Evolutionary conservation across 139 green algal genomes (phyloP), one percentile per base, ranked within the genome.

Genomic region (Coelastrella sp.): DNA sequence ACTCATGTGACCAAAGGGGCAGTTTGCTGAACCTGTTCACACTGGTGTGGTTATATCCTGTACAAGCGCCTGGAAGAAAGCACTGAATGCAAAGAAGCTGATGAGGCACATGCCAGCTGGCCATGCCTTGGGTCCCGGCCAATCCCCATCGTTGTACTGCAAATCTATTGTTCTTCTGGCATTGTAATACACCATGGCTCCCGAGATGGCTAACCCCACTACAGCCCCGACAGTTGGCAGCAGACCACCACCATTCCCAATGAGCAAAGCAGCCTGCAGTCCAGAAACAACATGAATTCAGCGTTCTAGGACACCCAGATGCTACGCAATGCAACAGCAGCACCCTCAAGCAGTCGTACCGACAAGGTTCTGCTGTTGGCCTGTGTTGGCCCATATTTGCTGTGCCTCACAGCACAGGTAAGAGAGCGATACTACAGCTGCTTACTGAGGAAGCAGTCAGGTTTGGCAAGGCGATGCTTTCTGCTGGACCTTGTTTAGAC

Each of bases 11-110:
- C n/a, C n/a, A n/a, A n/a, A n/a, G n/a, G n/a, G n/a, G n/a, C n/a
- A n/a, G n/a, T n/a, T n/a, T n/a, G n/a, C 8, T 11, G 11, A 53
- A 21, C 8, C 45, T 53, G 45, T 8, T 53, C 21, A 64, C 3
- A 84, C 62, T 19, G 40, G 38, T 2, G 78, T 84, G 15, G n/a
- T 73, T 15, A 84, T 25, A 23, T 84, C 78, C 32, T 37, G n/a
- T 3, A 84, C 40, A 37, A 80, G 48, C 2, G 82, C 91, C 72
- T 94, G 91, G 30, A 89, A 82, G 72, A 88, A 93, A 15, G 81
- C 86, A 32, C 43, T 73, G 4, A 94, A 62, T 2, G 67, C 68
- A 59, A 95, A 94, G 83, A 95, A 95, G 40, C 68, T 80, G 60
- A 94, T 83, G 23, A 95, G 81, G 23, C n/a, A 76, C 85, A 92